These are phyloP conservation scores for Poa annua DNA, from an alignment of 176 grass and related monocot genomes.

Conservation along the genomic window DNA sequence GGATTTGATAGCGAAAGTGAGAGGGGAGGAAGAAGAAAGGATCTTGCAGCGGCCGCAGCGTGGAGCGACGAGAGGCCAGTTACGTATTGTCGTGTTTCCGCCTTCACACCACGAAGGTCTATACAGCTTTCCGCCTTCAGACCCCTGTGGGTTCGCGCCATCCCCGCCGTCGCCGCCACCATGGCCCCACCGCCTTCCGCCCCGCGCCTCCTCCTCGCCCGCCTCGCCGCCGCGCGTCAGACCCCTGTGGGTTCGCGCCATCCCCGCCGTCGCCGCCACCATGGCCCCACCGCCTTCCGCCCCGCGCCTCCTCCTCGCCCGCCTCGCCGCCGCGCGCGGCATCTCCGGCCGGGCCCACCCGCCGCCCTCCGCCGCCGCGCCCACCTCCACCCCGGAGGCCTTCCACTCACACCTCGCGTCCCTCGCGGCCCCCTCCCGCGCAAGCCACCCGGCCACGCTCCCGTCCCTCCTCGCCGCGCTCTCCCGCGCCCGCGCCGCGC, in stretches of 20 bases:
- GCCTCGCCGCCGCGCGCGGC: slow-evolving; percentile 23
- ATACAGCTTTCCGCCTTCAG: not conserved
- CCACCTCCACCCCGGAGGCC: slow-evolving; percentile 18
- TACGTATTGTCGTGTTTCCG: not conserved
- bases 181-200: slow-evolving; percentile 13
- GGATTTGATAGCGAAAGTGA: not conserved
- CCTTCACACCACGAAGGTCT: not conserved
- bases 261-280: not conserved
- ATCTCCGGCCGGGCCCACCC: slow-evolving; percentile 19
- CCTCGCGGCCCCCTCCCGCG: slow-evolving; percentile 30
- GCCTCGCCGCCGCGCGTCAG: slow-evolving; percentile 35
- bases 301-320: slow-evolving; percentile 20
- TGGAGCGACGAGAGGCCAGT: not conserved
- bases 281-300: slow-evolving; percentile 13
- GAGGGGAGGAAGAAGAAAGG: slow-evolving; percentile 29
- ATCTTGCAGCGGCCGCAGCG: not conserved
- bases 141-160: not conserved
- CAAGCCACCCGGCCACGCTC: slow-evolving; percentile 25
- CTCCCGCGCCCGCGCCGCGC: slow-evolving; percentile 24
- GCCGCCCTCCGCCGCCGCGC: not conserved
- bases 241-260: not conserved
- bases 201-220: slow-evolving; percentile 24
- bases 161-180: not conserved
- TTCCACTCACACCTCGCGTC: slow-evolving; percentile 22
- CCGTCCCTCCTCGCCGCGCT: slow-evolving; percentile 34